phyloP scores from a whole-genome alignment of 78 protist species.

The Capsaspora owczarzaki region DNA sequence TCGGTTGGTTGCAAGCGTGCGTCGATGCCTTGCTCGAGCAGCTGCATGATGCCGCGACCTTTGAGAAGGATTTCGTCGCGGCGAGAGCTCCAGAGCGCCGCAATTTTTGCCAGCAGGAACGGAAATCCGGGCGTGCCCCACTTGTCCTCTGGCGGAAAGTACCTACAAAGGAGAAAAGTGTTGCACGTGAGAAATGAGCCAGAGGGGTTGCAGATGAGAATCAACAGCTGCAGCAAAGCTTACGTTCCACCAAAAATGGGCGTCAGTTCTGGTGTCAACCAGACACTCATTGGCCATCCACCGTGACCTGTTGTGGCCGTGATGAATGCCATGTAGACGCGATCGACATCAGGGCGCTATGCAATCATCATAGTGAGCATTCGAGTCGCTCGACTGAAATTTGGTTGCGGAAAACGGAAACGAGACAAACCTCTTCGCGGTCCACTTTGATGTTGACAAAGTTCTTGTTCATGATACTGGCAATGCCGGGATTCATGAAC shows the following conservation, averaged over 20 bases:
- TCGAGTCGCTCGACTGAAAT: too few species aligned
- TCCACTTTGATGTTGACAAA: slow-evolving; percentile 77
- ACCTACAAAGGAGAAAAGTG: too few species aligned
- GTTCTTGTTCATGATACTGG: slow-evolving; percentile 59
- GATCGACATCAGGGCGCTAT: slow-evolving; percentile 74
- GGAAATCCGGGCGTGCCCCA: slow-evolving; percentile 47
- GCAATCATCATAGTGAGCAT: too few species aligned
- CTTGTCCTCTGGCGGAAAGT: slow-evolving; percentile 45
- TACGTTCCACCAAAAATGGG: slow-evolving; percentile 74
- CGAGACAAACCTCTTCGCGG: too few species aligned
- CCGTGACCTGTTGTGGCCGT: slow-evolving; percentile 57
- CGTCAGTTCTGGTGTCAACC: slow-evolving; percentile 56
- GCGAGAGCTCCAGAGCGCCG: slow-evolving; percentile 32
- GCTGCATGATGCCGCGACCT: background rate
- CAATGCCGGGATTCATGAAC: slow-evolving; percentile 52
- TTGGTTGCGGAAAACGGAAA: too few species aligned
- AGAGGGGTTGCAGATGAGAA: too few species aligned
- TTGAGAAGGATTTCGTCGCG: slow-evolving; percentile 24
- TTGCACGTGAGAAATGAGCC: too few species aligned
- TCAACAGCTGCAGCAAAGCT: too few species aligned
- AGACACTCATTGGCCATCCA: slow-evolving; percentile 80
- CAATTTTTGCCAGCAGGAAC: slow-evolving; percentile 10
- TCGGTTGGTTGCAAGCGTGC: too few species aligned
- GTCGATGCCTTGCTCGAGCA: too few species aligned
- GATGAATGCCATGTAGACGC: slow-evolving; percentile 65